phyloP scores from a whole-genome alignment of 345 rosid genomes.

The Salix brachista region DNA sequence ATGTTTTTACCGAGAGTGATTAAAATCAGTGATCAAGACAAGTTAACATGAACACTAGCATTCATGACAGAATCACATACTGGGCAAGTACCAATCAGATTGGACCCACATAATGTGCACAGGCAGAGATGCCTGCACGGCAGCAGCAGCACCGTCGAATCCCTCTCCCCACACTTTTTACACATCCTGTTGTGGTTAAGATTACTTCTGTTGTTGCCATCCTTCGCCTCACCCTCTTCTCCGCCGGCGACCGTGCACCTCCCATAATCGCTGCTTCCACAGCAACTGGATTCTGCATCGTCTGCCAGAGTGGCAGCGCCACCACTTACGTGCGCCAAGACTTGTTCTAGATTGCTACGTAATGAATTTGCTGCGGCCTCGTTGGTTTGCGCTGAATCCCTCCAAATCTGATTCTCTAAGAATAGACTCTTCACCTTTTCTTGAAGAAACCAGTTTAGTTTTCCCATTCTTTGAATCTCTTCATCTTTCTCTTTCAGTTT shows the following conservation, averaged over 20 bases:
- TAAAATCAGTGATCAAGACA: conserved; percentile 31
- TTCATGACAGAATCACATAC: conserved; percentile 45
- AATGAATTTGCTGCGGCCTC: conserved; percentile 68
- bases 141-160: conserved; percentile 64
- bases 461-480: conserved; percentile 48
- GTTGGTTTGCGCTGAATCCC: conserved; percentile 57
- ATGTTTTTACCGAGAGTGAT: not conserved
- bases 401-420: conserved; percentile 62
- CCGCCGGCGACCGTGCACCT: conserved; percentile 18
- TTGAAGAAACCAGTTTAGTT: conserved; percentile 59
- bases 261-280: conserved; percentile 39
- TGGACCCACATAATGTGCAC: conserved; percentile 64
- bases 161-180: conserved; percentile 60
- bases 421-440: conserved; percentile 50
- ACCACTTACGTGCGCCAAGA: conserved; percentile 49
- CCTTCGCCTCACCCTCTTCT: conserved; percentile 9
- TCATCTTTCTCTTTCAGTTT: conserved; percentile 62
- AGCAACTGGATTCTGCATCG: conserved; percentile 64
- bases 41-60: conserved; percentile 65
- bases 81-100: conserved; percentile 41
- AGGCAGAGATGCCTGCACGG: conserved; percentile 90
- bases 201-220: conserved; percentile 7
- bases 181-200: conserved; percentile 24
- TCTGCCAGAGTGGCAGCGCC: conserved; percentile 28
- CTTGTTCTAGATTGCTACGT: conserved; percentile 50